These are phyloP conservation scores for Przewalskia tangutica DNA, from an alignment of 257 asterid species.

Conservation along the genomic window DNA sequence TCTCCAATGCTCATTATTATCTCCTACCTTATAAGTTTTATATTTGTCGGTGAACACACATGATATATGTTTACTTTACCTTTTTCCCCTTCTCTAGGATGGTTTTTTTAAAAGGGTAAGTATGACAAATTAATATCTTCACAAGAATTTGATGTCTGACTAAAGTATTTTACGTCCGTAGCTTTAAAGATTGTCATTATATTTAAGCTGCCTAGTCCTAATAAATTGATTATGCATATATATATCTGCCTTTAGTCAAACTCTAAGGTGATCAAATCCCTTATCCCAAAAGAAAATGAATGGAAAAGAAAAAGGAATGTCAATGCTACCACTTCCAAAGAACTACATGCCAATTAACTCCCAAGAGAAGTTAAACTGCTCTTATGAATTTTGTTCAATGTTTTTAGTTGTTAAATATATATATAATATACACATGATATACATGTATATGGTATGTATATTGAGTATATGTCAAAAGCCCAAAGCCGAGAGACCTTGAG, in stretches of 20 bases:
- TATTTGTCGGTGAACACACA: neutral
- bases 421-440: no score
- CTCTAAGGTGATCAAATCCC: slow-evolving; percentile 2
- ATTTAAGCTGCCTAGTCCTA: neutral
- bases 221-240: neutral
- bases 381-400: neutral
- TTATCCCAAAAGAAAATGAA: neutral
- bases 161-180: neutral
- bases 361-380: neutral
- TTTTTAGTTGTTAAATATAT: no score
- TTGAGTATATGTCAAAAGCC: no score
- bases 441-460: no score
- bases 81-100: neutral
- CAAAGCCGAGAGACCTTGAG: no score
- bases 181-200: neutral
- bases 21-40: neutral
- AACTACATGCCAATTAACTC: neutral
- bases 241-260: neutral
- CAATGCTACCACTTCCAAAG: neutral
- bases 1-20: slow-evolving; percentile 3
- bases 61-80: neutral
- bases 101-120: neutral
- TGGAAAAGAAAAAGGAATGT: neutral
- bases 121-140: neutral
- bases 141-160: neutral